Evolutionary conservation across 2,329 filamentous ascomycete species (phyloP), one percentile per base, ranked within the genome.

Genomic region (Exophiala oligosperma): DNA sequence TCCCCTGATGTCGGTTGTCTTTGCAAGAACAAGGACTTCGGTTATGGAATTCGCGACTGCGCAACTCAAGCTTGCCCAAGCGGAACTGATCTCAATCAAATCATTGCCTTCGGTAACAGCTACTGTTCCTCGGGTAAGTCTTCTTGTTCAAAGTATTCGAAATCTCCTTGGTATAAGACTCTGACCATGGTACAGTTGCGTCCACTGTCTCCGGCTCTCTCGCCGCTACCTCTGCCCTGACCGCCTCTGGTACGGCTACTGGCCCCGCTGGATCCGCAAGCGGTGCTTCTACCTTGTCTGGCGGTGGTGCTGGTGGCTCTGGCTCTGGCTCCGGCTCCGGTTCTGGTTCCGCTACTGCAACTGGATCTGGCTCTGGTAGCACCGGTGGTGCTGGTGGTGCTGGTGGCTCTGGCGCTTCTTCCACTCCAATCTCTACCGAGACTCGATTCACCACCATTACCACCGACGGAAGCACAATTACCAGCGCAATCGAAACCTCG

Each of bases 41-140:
- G 65, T 29, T 74, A 69, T 59, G 78, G 78, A 57, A 70, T 80
- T 49, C 75, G 72, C 38, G 78, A 80, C 68, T 80, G 78, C 71
- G 74, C 74, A 41, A 47, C 63, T 14, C 60, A 78, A 66, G 73
- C 76, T 35, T 80, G 78, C 67, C 73, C 74, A 9, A 11, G 48
- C 44, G 66, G 61, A 12, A 72, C 74, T 24, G 68, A 77, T 57
- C 59, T 72, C 9, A 54, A 60, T 49, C 48, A 64, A 12, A 72
- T 76, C 48, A 62, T 74, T 37, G 38, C 64, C 1, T 71, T 68
- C 49, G 76, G 72, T 41, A 59, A 70, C n/a, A 58, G 60, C 24
- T 68, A 73, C 57, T 78, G 76, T 64, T 68, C 70, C 68, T 68
- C 54, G 54, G 52, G 65, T 67, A 54, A 55, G 61, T 60, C 35